Percentiles rank a stretch among this genome's conserved stretches.
These are phyloP conservation scores for Backusella psychrophila DNA, from an alignment of 192 early-diverging fungal genomes.

Conservation along the genomic window DNA sequence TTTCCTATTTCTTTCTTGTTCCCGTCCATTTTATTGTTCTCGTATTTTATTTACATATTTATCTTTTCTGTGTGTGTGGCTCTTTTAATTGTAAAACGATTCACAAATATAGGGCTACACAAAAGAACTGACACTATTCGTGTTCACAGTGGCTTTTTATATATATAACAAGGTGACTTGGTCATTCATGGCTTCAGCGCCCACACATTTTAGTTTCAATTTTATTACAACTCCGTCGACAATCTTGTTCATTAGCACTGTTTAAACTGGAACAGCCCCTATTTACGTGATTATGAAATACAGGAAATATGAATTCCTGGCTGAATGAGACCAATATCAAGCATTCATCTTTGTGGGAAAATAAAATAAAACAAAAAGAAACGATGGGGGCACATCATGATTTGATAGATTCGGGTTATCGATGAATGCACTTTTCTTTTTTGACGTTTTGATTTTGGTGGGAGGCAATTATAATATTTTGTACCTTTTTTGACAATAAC, in stretches of 20 bases:
- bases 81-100: not conserved
- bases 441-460: no score
- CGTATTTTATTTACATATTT: not conserved
- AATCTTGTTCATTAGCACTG: not conserved
- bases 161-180: not conserved
- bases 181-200: not conserved
- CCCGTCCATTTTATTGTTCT: not conserved
- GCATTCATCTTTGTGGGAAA: no score
- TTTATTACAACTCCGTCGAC: not conserved
- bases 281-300: not conserved
- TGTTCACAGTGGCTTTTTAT: not conserved
- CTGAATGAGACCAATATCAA: no score
- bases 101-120: not conserved
- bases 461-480: no score
- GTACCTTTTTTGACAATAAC: no score
- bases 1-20: not conserved
- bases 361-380: no score
- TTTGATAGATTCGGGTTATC: no score
- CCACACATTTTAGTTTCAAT: not conserved
- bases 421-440: no score
- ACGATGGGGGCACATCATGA: no score
- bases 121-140: not conserved
- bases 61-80: not conserved
- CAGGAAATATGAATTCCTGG: no score
- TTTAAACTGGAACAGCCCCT: not conserved